These are phyloP conservation scores for Polytrichum commune DNA, from an alignment of 225 moss, liverwort and hornwort genomes.

Conservation along the genomic window DNA sequence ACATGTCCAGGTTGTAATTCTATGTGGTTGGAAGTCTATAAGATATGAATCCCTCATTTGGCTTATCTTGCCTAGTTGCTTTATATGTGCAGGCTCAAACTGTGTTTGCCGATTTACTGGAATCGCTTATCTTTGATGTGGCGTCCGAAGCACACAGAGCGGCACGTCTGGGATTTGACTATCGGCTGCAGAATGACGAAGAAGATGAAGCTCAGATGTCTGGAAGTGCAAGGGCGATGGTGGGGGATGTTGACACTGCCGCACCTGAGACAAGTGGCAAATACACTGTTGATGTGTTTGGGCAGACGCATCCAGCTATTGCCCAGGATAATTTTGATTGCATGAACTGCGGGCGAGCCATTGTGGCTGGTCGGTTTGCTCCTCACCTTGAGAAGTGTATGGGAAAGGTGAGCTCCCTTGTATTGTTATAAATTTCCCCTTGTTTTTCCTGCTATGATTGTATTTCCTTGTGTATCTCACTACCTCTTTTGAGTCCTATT, in stretches of 20 bases:
- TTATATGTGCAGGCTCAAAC: constrained; percentile 22
- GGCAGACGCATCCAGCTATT: constrained; percentile 82
- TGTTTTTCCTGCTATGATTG: neutral
- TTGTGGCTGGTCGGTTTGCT: constrained; percentile 93
- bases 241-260: constrained; percentile 62
- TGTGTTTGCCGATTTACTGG: constrained; percentile 77
- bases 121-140: constrained; percentile 84
- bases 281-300: constrained; percentile 87
- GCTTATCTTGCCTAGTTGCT: neutral
- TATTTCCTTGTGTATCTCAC: neutral
- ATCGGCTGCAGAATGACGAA: constrained; percentile 83
- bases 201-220: constrained; percentile 84
- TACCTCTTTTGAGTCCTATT: neutral
- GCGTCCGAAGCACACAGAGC: constrained; percentile 90
- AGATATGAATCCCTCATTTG: no score
- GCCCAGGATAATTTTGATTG: constrained; percentile 89
- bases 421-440: neutral
- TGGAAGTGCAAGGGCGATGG: constrained; percentile 52
- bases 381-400: constrained; percentile 97
- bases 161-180: constrained; percentile 80
- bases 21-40: no score
- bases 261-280: constrained; percentile 73
- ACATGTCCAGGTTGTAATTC: no score
- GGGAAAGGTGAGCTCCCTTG: constrained; percentile 64
- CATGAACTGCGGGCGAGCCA: constrained; percentile 90